A percentile compares a stretch with the other conserved stretches of the same genome.
Evolutionary conservation across 2,329 filamentous ascomycete species (phyloP).

Genomic region (Metarhizium sp.): DNA sequence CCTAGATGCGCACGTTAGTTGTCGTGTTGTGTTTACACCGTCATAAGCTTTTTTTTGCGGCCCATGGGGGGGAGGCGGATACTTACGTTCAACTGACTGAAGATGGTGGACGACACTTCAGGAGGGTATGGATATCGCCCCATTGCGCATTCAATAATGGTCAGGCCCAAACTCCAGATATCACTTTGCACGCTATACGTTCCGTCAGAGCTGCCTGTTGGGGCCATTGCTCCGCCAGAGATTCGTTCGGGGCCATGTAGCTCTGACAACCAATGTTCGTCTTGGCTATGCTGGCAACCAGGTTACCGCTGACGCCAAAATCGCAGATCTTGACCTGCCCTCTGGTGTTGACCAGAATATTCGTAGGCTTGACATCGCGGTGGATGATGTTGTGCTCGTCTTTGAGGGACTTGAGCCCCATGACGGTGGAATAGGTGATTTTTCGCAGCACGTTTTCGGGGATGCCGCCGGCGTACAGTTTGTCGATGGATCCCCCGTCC

Average conservation of each 20-base stretch:
- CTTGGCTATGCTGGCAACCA: slow-evolving; percentile 95
- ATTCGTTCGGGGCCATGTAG: slow-evolving; percentile 98
- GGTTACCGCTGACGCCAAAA: slow-evolving; percentile 92
- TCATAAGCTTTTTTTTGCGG: neutral
- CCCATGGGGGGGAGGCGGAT: neutral
- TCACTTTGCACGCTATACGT: slow-evolving; percentile 98
- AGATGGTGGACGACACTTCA: slow-evolving; percentile 96
- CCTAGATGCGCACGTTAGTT: slow-evolving; percentile 41
- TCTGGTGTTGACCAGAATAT: slow-evolving; percentile 81
- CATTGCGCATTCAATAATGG: slow-evolving; percentile 91
- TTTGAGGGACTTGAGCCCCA: slow-evolving; percentile 87
- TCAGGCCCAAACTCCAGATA: slow-evolving; percentile 92
- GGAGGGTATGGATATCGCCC: slow-evolving; percentile 94
- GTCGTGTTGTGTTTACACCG: neutral
- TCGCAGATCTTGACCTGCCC: slow-evolving; percentile 98
- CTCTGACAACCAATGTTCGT: slow-evolving; percentile 99
- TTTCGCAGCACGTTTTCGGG: slow-evolving; percentile 83
- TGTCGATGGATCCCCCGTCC: slow-evolving; percentile 97
- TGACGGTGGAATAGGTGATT: slow-evolving; percentile 80
- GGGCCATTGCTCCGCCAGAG: slow-evolving; percentile 71
- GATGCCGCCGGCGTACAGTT: slow-evolving; percentile 83
- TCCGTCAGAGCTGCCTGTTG: slow-evolving; percentile 60
- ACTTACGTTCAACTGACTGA: slow-evolving; percentile 89
- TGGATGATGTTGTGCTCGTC: slow-evolving; percentile 99
- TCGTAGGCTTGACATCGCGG: slow-evolving; percentile 97